These are phyloP conservation scores for Chaetoscypha palmicola DNA, from an alignment of 2,329 filamentous ascomycete species.

Conservation along the genomic window DNA sequence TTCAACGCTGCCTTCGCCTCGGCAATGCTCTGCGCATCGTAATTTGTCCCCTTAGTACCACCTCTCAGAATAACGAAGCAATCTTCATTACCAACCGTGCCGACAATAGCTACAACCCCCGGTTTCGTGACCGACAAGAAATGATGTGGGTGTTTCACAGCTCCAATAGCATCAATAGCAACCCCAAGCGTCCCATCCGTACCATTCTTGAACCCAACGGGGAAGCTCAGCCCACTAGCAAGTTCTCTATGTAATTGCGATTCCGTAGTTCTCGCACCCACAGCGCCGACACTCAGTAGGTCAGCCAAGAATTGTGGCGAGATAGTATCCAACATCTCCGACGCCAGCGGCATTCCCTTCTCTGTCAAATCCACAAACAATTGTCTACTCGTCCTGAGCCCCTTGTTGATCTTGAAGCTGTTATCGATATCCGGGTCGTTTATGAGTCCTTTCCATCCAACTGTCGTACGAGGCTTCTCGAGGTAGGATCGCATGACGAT, in stretches of 20 bases:
- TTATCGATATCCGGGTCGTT: slow-evolving; percentile 98
- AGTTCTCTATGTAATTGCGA: slow-evolving; percentile 92
- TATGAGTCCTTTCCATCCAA: slow-evolving; percentile 98
- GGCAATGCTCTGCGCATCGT: slow-evolving; percentile 74
- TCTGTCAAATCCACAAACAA: slow-evolving; percentile 88
- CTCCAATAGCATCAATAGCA: slow-evolving; percentile 91
- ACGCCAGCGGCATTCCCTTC: slow-evolving; percentile 92
- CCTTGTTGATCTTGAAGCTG: slow-evolving; percentile 99
- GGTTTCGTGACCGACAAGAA: slow-evolving; percentile 98
- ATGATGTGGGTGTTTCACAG: slow-evolving; percentile 86
- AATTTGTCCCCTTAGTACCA: slow-evolving; percentile 91
- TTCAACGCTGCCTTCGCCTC: slow-evolving; percentile 73
- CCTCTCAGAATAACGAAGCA: slow-evolving; percentile 95
- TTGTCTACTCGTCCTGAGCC: slow-evolving; percentile 75
- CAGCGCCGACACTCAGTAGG: slow-evolving; percentile 81
- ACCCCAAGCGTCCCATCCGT: slow-evolving; percentile 87
- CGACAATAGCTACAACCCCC: slow-evolving; percentile 88
- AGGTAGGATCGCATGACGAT: slow-evolving; percentile 98
- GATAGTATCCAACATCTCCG: slow-evolving; percentile 97
- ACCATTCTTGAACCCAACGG: slow-evolving; percentile 98
- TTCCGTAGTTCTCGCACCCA: slow-evolving; percentile 95
- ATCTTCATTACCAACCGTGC: slow-evolving; percentile 90
- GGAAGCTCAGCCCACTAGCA: slow-evolving; percentile 90
- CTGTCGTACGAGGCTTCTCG: slow-evolving; percentile 95
- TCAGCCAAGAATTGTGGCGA: slow-evolving; percentile 96